Percentiles rank a stretch among this genome's conserved stretches.
Evolutionary conservation across 352 stramenopile genomes (phyloP).

Genomic region (Phytophthora chlamydospora): DNA sequence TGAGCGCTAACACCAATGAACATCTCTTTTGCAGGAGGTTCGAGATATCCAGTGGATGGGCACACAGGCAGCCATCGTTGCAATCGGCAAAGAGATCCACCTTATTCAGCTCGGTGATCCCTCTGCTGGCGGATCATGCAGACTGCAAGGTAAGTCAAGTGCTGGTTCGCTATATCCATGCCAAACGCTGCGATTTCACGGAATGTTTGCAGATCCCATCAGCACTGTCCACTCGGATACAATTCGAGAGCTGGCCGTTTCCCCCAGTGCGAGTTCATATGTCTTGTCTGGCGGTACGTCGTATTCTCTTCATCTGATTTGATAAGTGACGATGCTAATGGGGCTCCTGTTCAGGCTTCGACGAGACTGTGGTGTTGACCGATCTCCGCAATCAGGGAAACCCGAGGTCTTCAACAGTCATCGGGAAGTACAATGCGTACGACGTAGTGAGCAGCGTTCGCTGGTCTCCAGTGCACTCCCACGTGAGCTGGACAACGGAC

Average conservation of each 20-base stretch:
- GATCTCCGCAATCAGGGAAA: constrained; percentile 58
- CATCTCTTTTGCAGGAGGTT: constrained; percentile 54
- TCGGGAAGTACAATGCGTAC: constrained; percentile 69
- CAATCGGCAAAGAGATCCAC: constrained; percentile 77
- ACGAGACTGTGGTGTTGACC: constrained; percentile 78
- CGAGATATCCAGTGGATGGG: constrained; percentile 77
- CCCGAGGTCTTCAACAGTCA: constrained; percentile 36
- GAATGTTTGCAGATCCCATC: constrained; percentile 47
- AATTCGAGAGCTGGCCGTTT: constrained; percentile 76
- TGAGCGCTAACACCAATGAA: background rate
- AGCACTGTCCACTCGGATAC: constrained; percentile 66
- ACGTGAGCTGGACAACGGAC: constrained; percentile 86
- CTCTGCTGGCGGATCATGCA: constrained; percentile 29
- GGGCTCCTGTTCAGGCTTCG: constrained; percentile 58
- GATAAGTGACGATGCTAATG: constrained; percentile 2
- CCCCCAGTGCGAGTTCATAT: constrained; percentile 20
- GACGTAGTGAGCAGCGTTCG: constrained; percentile 85
- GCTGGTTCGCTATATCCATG: background rate
- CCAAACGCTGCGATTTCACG: constrained; percentile 8
- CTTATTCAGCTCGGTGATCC: constrained; percentile 50
- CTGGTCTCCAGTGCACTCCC: constrained; percentile 53
- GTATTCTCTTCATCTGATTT: background rate
- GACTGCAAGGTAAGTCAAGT: constrained; percentile 40
- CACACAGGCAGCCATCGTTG: constrained; percentile 47
- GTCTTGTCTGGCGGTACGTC: constrained; percentile 41